phyloP scores from a whole-genome alignment of 371 early-diverging fungal species.

The Rhizopus delemar region DNA sequence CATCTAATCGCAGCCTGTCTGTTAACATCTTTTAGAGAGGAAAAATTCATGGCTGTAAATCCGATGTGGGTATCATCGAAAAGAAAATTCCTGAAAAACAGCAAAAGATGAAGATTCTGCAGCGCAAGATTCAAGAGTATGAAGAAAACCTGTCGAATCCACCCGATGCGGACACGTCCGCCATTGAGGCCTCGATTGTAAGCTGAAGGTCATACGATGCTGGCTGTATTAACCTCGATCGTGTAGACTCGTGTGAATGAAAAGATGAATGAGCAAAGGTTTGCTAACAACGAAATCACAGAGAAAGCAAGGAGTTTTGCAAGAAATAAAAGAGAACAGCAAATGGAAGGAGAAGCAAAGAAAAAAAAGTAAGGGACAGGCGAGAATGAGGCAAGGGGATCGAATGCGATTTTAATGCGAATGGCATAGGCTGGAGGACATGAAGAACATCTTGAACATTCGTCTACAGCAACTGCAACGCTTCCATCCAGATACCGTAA shows the following conservation, averaged over 20 bases:
- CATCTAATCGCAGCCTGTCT: too few relatives aligned
- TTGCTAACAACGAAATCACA: not conserved
- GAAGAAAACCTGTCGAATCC: conserved; percentile 41
- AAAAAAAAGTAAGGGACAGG: conserved; percentile 24
- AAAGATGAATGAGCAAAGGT: not conserved
- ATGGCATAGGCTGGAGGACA: conserved; percentile 38
- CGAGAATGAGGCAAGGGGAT: too few relatives aligned
- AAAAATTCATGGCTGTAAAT: conserved; percentile 2
- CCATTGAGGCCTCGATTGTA: conserved; percentile 44
- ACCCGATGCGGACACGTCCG: conserved; percentile 34
- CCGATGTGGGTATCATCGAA: conserved; percentile 32
- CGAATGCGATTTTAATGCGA: not conserved
- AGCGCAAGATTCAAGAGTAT: conserved; percentile 47
- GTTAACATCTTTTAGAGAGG: conserved; percentile 4
- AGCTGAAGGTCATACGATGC: not conserved
- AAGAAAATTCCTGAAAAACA: conserved; percentile 40
- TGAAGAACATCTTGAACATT: conserved; percentile 59
- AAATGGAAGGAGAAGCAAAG: conserved; percentile 17
- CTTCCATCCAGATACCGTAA: conserved; percentile 51
- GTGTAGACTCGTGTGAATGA: not conserved
- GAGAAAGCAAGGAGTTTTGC: not conserved
- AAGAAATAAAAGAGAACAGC: not conserved
- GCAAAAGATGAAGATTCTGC: conserved; percentile 40
- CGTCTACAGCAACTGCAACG: conserved; percentile 48
- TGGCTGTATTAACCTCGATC: conserved; percentile 1